Percentiles rank a stretch among this genome's conserved stretches.
Conservation (phyloP, 306 rosid species). For the Gastrolobium bilobum region DNA sequence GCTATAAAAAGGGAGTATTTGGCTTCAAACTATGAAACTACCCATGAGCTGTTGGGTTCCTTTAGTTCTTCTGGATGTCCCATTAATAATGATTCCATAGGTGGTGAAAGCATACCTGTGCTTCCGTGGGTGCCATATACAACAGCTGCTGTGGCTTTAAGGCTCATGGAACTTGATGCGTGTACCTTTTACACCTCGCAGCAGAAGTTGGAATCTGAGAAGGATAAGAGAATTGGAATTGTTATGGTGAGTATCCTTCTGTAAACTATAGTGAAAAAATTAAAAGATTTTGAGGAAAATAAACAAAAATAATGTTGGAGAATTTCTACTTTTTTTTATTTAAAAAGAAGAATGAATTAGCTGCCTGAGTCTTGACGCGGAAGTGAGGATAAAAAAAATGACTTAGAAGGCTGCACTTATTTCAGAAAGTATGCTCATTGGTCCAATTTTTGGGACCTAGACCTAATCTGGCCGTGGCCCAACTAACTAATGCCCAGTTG, state of each 20-base stretch:
- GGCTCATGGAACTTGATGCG: conserved; percentile 78
- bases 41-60: conserved; percentile 66
- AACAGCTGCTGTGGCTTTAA: conserved; percentile 75
- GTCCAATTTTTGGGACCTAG: too few species aligned
- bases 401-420: too few species aligned
- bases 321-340: background rate
- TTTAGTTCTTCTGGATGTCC: conserved; percentile 46
- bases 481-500: too few species aligned
- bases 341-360: background rate
- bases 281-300: conserved; percentile 9
- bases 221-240: conserved; percentile 57
- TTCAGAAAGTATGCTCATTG: too few species aligned
- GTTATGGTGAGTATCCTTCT: conserved; percentile 56
- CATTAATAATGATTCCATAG: conserved; percentile 37
- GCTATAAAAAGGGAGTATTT: conserved; percentile 67
- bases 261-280: conserved; percentile 1
- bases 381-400: conserved; percentile 8
- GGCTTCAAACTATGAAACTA: conserved; percentile 66
- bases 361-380: background rate
- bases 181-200: conserved; percentile 60
- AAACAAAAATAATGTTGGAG: background rate
- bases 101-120: conserved; percentile 52
- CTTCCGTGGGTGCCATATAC: conserved; percentile 85
- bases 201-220: conserved; percentile 64
- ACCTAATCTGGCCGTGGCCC: too few species aligned